Conservation (phyloP, 139 green algal genomes). For the Volvox africanus region DNA sequence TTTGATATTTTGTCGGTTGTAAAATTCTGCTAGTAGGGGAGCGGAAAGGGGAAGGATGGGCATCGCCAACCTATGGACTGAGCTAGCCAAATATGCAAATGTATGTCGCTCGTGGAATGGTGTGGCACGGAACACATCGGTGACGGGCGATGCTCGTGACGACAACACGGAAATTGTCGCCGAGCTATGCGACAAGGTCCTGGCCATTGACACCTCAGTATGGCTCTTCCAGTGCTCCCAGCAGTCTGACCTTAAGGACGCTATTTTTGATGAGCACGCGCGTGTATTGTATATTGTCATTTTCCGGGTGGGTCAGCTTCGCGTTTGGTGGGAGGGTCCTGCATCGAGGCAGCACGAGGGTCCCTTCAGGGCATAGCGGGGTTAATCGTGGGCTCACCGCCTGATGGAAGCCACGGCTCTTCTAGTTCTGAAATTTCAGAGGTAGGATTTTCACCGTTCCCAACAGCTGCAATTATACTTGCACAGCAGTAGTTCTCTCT, state of each 20-base stretch:
- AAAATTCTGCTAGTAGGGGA: no score
- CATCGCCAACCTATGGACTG: conserved; percentile 12
- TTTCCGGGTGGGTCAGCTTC: not conserved
- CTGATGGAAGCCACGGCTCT: no score
- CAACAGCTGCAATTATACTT: no score
- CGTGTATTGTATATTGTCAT: conserved; percentile 18
- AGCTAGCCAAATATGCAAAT: not conserved
- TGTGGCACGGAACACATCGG: not conserved
- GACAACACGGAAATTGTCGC: conserved; percentile 13
- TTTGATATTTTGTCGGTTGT: no score
- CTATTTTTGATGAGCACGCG: conserved; percentile 27
- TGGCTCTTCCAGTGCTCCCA: conserved; percentile 42
- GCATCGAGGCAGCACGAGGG: no score
- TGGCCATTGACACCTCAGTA: conserved; percentile 28
- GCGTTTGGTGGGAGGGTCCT: no score
- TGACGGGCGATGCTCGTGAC: not conserved
- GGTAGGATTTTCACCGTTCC: no score
- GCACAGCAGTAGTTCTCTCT: no score
- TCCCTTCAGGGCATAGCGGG: no score
- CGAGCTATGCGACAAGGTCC: conserved; percentile 10
- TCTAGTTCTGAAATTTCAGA: no score
- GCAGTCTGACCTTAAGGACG: conserved; percentile 3
- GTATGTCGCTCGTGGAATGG: not conserved
- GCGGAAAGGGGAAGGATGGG: not conserved
- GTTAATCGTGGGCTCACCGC: no score